Conservation (phyloP, 2,329 filamentous ascomycete species). For the Phyllosticta ampelicida region DNA sequence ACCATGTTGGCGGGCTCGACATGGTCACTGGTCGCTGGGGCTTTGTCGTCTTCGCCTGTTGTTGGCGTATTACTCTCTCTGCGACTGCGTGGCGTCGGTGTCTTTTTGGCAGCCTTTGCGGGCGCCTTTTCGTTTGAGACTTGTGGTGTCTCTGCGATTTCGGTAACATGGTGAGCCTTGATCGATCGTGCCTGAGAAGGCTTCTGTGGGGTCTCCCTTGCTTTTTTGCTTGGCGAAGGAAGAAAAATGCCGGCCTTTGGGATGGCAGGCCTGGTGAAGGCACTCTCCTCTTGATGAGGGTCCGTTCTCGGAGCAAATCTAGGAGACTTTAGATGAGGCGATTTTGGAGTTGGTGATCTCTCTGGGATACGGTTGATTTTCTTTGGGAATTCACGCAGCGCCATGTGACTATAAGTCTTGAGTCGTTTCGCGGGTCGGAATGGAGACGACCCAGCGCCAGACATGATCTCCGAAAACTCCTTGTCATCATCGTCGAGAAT, state of each 20-base stretch:
- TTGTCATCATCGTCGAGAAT: slow-evolving; percentile 17
- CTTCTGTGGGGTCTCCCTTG: slow-evolving; percentile 14
- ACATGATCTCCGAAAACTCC: slow-evolving; percentile 15
- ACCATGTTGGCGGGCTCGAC: neutral
- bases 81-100: neutral
- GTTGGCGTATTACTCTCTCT: neutral
- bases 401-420: slow-evolving; percentile 5
- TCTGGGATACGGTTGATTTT: slow-evolving; percentile 2
- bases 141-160: slow-evolving; percentile 2
- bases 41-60: neutral
- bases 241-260: slow-evolving; percentile 15
- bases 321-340: neutral
- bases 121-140: neutral
- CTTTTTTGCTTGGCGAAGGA: slow-evolving; percentile 12
- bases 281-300: neutral
- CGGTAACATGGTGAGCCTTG: neutral
- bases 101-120: neutral
- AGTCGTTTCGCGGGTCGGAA: slow-evolving; percentile 7
- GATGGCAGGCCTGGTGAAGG: slow-evolving; percentile 15
- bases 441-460: slow-evolving; percentile 3
- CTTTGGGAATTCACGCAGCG: slow-evolving; percentile 1
- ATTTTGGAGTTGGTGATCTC: slow-evolving; percentile 2
- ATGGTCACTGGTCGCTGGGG: neutral
- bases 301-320: neutral
- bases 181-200: slow-evolving; percentile 8